Evolutionary conservation across 1,284 basidiomycete species (phyloP).

Genomic region (Ganoderma leucocontextum): DNA sequence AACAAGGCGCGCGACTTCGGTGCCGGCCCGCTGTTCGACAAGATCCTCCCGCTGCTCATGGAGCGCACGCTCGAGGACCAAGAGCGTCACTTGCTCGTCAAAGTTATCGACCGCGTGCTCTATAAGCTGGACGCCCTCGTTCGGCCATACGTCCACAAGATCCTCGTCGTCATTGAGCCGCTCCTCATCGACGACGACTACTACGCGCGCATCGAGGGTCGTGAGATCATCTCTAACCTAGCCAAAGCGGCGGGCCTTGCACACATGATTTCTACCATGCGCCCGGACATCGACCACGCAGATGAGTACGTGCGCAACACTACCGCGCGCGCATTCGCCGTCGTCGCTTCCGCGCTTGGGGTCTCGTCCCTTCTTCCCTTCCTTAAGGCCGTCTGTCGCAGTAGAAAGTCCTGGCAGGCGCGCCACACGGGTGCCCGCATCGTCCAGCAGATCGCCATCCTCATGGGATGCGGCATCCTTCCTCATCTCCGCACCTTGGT

Average conservation of each 20-base stretch:
- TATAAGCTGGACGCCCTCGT: conserved; percentile 99
- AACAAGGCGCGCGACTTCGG: conserved; percentile 99
- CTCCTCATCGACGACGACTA: conserved; percentile 99
- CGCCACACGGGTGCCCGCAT: conserved; percentile 99
- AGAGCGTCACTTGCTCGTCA: conserved; percentile 97
- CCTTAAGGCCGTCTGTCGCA: conserved; percentile 97
- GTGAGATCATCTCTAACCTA: conserved; percentile 98
- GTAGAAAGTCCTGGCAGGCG: conserved; percentile 99
- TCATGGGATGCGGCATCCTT: conserved; percentile 99
- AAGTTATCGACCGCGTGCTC: conserved; percentile 98
- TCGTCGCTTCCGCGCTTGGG: conserved; percentile 97
- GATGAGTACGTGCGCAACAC: conserved; percentile 99
- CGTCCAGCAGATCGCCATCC: conserved; percentile 99
- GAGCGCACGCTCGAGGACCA: conserved; percentile 99
- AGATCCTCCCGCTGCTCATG: conserved; percentile 98
- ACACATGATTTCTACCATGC: conserved; percentile 99
- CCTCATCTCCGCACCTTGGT: conserved; percentile 97
- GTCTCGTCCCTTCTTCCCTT: conserved; percentile 98
- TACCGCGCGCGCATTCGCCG: conserved; percentile 97
- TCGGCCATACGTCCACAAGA: conserved; percentile 99
- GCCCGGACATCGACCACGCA: conserved; percentile 99
- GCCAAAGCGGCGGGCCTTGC: conserved; percentile 99
- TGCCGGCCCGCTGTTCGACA: conserved; percentile 98
- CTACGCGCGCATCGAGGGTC: conserved; percentile 98
- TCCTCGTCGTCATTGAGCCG: conserved; percentile 98